phyloP scores from a whole-genome alignment of 345 rosid species.

The Salix exigua region DNA sequence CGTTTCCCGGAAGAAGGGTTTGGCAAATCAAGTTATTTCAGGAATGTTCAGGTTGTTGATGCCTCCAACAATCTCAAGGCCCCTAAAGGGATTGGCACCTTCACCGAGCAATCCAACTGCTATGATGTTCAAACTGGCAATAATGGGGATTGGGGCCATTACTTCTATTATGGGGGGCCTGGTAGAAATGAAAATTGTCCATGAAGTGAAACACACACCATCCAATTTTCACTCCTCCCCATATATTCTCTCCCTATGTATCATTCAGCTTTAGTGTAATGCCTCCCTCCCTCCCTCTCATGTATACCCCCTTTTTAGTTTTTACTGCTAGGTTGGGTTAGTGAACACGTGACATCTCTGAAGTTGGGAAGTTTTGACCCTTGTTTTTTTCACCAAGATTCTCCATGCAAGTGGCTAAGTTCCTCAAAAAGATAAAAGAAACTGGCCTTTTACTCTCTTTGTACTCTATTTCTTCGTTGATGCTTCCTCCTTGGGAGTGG shows the following conservation, averaged over 20 bases:
- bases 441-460: constrained; percentile 32
- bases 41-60: constrained; percentile 88
- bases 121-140: constrained; percentile 83
- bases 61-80: constrained; percentile 87
- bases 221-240: not conserved
- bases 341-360: constrained; percentile 26
- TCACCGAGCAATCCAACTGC: constrained; percentile 90
- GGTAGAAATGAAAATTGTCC: constrained; percentile 78
- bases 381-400: constrained; percentile 17
- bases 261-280: constrained; percentile 45
- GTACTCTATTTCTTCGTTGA: constrained; percentile 41
- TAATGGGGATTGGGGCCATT: constrained; percentile 97
- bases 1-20: constrained; percentile 92
- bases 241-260: constrained; percentile 28
- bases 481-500: constrained; percentile 43
- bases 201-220: constrained; percentile 20
- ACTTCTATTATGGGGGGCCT: constrained; percentile 94
- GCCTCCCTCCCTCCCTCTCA: not conserved
- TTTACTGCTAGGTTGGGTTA: constrained; percentile 35
- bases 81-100: constrained; percentile 82
- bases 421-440: constrained; percentile 46
- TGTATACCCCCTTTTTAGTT: constrained; percentile 27
- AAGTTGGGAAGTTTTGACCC: constrained; percentile 55
- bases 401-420: constrained; percentile 45
- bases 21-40: constrained; percentile 85